Evolutionary conservation across 2,329 filamentous ascomycete genomes (phyloP).

Genomic region (Cadophora malorum): DNA sequence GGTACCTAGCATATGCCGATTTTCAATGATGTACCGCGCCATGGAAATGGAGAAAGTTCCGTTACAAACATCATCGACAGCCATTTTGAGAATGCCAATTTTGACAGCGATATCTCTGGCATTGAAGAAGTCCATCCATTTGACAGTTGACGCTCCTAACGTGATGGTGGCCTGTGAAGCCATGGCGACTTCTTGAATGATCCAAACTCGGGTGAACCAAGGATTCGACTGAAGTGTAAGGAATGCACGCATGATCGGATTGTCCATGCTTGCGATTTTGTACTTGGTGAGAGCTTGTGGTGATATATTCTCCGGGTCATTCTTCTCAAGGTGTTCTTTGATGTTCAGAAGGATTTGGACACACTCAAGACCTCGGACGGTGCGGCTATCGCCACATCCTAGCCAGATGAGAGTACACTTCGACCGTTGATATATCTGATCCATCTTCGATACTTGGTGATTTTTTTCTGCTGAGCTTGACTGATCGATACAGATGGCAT

Average conservation of each 20-base stretch:
- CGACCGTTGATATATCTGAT: neutral
- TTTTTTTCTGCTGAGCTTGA: neutral
- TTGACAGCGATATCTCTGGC: neutral
- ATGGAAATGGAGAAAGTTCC: neutral
- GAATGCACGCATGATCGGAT: neutral
- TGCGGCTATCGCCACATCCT: neutral
- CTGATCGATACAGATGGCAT: neutral
- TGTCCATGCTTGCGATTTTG: neutral
- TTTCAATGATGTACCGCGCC: neutral
- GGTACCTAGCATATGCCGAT: neutral
- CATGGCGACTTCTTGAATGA: neutral
- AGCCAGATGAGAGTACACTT: neutral
- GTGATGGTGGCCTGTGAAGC: neutral
- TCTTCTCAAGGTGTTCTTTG: neutral
- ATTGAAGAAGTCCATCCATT: neutral
- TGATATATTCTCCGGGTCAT: neutral
- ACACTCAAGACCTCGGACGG: neutral
- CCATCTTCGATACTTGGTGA: neutral
- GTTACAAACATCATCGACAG: neutral
- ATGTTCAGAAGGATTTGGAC: neutral
- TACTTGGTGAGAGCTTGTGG: neutral
- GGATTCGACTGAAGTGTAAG: neutral
- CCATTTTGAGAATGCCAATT: neutral
- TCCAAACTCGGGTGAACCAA: neutral
- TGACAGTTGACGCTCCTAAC: neutral